Evolutionary conservation across 1,139 yeast genomes (phyloP), one percentile per base, ranked within the genome.

Genomic region (Taiozyma sp.): DNA sequence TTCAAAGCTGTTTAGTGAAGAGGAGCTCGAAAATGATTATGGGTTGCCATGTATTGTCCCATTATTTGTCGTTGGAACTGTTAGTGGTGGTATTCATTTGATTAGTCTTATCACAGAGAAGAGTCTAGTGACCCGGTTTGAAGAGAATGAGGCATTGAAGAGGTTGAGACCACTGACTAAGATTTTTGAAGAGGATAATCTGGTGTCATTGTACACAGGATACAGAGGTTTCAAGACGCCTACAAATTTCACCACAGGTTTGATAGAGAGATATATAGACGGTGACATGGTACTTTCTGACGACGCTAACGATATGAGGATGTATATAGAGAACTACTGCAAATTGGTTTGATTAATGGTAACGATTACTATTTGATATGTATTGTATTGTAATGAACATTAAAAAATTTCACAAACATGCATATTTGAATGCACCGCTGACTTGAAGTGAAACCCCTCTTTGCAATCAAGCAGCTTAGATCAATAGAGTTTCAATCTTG

Each of bases 401-500:
- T 28, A 32, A 32, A 39, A 45, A 29, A 28, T 14, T 28, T 46
- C 30, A 39, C 38, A 32, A 36, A 38, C n/a, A 38, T 38, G 16
- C 22, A 48, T 45, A 24, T 12, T 50, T 45, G 44, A 50, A 47
- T 47, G 48, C 50, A 50, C 27, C 49, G 44, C 47, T 48, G 49
- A 19, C 24, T 38, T 38, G 24, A 38, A 38, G 24, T 14, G 12
- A 44, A 36, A 4, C 29, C 32, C 43, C 23, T 23, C 34, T 38
- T 32, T 9, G 23, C 28, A 30, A 38, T 16, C 40, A 56, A 42
- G 53, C 43, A 51, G 49, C 61, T 75, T 86, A 93, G 71, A 93
- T 93, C 74, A 95, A 84, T 73, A 95, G 84, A 68, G 97, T 89
- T 80, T 95, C 99, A 73, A 95, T 93, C 87, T 92, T 92, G 79